phyloP scores from a whole-genome alignment of 2,329 filamentous ascomycete genomes.

The Calonectria hawksworthii region DNA sequence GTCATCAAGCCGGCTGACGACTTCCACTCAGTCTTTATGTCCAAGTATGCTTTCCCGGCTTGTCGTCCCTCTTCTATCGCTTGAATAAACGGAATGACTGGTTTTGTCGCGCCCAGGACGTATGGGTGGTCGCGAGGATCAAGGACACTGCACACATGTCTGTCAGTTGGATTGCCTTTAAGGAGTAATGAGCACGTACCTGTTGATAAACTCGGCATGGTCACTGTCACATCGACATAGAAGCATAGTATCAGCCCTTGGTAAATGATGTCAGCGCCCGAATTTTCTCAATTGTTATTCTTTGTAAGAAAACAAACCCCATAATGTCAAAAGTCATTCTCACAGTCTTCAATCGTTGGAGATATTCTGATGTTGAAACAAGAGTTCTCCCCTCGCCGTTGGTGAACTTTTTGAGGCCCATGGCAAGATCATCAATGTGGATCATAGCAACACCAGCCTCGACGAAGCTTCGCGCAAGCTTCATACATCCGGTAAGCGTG shows the following conservation, averaged over 20 bases:
- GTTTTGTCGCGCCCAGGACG: background rate
- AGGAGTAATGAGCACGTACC: background rate
- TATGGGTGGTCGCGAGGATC: background rate
- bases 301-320: too few species aligned
- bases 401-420: background rate
- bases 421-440: background rate
- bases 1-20: background rate
- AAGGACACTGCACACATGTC: background rate
- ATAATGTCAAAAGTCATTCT: conserved; percentile 5
- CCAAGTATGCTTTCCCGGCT: background rate
- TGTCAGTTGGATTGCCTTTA: background rate
- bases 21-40: background rate
- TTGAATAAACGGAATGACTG: background rate
- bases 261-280: too few species aligned
- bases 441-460: background rate
- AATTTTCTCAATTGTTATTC: too few species aligned
- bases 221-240: conserved; percentile 1
- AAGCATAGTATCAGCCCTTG: background rate
- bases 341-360: background rate
- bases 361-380: background rate
- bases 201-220: background rate
- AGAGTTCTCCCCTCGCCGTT: background rate
- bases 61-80: background rate
- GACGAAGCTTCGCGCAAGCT: background rate
- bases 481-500: background rate